A percentile compares a stretch with the other conserved stretches of the same genome.
Conservation (phyloP, 129 eudicot species). For the Heracleum sosnowskyi region DNA sequence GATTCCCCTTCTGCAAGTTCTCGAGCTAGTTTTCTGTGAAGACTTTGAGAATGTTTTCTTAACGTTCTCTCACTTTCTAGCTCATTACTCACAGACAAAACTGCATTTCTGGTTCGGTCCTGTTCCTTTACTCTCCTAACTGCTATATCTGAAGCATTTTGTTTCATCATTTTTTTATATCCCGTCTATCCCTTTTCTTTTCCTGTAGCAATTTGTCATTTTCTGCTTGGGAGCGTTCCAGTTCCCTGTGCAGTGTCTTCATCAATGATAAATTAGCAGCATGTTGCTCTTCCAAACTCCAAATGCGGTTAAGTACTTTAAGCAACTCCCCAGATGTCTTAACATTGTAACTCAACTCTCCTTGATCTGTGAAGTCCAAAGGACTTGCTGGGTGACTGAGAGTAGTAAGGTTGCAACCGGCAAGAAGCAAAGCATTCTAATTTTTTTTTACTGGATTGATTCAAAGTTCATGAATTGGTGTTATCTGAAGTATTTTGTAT, state of each 20-base stretch:
- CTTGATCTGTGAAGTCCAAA: constrained; percentile 20
- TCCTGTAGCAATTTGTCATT: constrained; percentile 48
- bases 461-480: neutral
- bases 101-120: constrained; percentile 26
- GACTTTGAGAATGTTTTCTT: no score
- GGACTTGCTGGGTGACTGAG: constrained; percentile 40
- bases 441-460: neutral
- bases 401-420: constrained; percentile 52
- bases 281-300: no score
- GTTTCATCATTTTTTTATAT: constrained; percentile 36
- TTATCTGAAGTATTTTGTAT: neutral
- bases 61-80: no score
- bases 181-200: constrained; percentile 41
- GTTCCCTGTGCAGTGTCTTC: no score
- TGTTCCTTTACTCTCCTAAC: constrained; percentile 20
- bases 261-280: no score
- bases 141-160: constrained; percentile 13
- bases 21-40: no score
- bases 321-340: no score
- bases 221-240: no score
- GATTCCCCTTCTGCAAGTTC: no score
- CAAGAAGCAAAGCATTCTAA: constrained; percentile 1
- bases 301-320: no score
- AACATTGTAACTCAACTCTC: no score
- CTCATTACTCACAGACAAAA: no score